Evolutionary conservation across 768 basidiomycete genomes (phyloP).

Genomic region (Mycena epipterygia): DNA sequence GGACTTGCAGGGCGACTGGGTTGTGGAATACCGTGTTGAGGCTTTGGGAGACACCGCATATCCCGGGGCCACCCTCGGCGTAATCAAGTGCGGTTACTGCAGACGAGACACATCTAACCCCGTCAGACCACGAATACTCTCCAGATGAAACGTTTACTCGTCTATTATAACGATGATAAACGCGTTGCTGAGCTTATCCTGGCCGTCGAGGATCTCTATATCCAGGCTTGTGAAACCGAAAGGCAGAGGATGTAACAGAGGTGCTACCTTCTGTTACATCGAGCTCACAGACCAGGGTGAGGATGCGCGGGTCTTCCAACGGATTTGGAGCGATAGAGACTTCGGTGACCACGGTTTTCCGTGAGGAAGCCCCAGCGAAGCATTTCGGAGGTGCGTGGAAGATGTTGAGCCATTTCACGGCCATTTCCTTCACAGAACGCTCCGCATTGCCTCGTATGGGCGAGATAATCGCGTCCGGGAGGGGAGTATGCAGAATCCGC

Average conservation of each 20-base stretch:
- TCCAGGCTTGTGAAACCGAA: background rate
- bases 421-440: slow-evolving; percentile 50
- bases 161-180: slow-evolving; percentile 62
- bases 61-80: slow-evolving; percentile 44
- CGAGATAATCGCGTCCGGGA: slow-evolving; percentile 40
- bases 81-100: slow-evolving; percentile 53
- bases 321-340: slow-evolving; percentile 28
- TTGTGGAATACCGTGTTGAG: slow-evolving; percentile 63
- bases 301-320: slow-evolving; percentile 20
- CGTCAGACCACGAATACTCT: background rate
- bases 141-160: slow-evolving; percentile 48
- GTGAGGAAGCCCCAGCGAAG: slow-evolving; percentile 34
- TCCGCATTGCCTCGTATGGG: slow-evolving; percentile 54
- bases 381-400: slow-evolving; percentile 39
- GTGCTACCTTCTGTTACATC: slow-evolving; percentile 59
- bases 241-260: background rate
- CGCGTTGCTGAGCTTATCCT: slow-evolving; percentile 56
- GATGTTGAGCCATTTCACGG: slow-evolving; percentile 53
- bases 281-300: slow-evolving; percentile 55
- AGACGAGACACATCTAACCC: slow-evolving; percentile 56
- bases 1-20: slow-evolving; percentile 53
- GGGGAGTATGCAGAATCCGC: slow-evolving; percentile 36
- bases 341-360: slow-evolving; percentile 18
- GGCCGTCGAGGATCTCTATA: slow-evolving; percentile 59
- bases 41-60: slow-evolving; percentile 57